Conservation (phyloP, 352 stramenopile species). For the Blastocystis sp. region DNA sequence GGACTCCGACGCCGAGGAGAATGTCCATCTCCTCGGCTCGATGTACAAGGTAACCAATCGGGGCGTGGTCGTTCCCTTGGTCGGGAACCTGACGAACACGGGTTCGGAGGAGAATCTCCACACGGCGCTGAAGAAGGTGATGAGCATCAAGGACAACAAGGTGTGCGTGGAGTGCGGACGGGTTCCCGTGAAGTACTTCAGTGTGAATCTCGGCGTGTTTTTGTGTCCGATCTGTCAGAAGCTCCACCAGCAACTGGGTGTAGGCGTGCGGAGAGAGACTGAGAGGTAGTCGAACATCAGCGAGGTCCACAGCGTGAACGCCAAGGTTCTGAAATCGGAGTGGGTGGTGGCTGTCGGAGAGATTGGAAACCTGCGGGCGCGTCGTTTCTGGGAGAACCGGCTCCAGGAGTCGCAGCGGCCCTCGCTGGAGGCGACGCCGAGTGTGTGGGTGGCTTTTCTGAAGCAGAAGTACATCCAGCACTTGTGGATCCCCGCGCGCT, state of each 20-base stretch:
- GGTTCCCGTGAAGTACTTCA: not conserved
- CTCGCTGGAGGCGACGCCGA: not conserved
- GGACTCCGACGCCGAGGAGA: conserved; percentile 6
- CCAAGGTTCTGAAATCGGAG: not conserved
- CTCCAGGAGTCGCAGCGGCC: not conserved
- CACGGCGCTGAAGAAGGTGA: conserved; percentile 9
- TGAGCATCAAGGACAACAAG: conserved; percentile 39
- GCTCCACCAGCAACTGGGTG: conserved; percentile 7
- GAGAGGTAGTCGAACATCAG: conserved; percentile 22
- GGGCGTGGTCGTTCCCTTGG: conserved; percentile 14
- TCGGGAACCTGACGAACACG: not conserved
- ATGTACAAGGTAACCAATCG: conserved; percentile 39
- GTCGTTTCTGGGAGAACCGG: conserved; percentile 34
- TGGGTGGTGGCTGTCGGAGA: conserved; percentile 39
- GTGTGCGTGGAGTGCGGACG: conserved; percentile 35
- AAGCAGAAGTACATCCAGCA: conserved; percentile 46
- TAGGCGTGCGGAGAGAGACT: not conserved
- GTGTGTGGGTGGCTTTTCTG: conserved; percentile 9
- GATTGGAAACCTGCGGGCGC: conserved; percentile 40
- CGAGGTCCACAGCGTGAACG: not conserved
- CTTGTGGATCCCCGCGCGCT: not conserved
- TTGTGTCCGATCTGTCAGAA: conserved; percentile 24
- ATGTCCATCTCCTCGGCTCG: not conserved
- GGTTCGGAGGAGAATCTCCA: not conserved
- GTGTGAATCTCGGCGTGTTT: conserved; percentile 54